Conservation (phyloP, 1,139 yeast genomes). For the Scheffersomyces stambukii region DNA sequence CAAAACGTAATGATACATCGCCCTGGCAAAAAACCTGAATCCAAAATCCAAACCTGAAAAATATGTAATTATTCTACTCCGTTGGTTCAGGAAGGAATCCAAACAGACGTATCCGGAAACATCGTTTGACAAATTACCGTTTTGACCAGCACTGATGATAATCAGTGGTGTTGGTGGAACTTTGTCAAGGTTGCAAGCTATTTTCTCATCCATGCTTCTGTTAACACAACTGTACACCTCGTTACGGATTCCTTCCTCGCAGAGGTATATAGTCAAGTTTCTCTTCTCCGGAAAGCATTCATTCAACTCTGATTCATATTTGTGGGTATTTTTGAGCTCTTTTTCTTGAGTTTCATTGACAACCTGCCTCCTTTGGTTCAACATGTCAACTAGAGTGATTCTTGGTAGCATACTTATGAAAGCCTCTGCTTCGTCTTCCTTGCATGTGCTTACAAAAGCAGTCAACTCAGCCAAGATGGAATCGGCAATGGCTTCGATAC, state of each 20-base stretch:
- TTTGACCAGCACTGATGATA: conserved; percentile 11
- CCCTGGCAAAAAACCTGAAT: conserved; percentile 15
- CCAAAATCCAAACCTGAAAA: conserved; percentile 15
- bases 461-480: conserved; percentile 22
- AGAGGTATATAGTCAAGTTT: conserved; percentile 14
- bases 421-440: conserved; percentile 11
- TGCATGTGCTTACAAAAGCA: conserved; percentile 16
- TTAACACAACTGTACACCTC: no score
- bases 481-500: conserved; percentile 14
- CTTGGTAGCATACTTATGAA: conserved; percentile 16
- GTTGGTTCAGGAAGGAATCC: conserved; percentile 4
- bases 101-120: conserved; percentile 13
- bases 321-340: not conserved
- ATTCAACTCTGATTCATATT: no score
- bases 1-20: conserved; percentile 13
- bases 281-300: no score
- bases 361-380: conserved; percentile 5
- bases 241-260: conserved; percentile 13
- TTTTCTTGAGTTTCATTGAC: conserved; percentile 7
- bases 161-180: conserved; percentile 15
- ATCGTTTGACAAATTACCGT: conserved; percentile 6
- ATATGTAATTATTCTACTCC: conserved; percentile 9
- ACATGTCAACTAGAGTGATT: conserved; percentile 14
- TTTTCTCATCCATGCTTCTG: no score
- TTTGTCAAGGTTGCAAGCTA: conserved; percentile 1